Evolutionary conservation across 2,329 filamentous ascomycete genomes (phyloP).

Genomic region (Elsinoe necatrix): DNA sequence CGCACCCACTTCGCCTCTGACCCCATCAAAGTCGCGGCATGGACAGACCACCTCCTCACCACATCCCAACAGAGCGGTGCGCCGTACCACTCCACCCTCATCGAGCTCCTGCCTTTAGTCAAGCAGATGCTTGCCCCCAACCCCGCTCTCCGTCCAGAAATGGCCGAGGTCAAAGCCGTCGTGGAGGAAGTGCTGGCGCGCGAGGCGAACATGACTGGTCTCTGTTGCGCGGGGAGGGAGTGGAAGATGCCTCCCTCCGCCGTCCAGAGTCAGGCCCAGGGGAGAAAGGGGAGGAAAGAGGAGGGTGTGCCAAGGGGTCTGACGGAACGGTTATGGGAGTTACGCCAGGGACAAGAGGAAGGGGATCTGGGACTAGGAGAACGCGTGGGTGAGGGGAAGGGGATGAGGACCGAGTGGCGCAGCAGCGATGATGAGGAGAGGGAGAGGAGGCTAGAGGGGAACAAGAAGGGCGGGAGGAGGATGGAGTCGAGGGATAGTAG

Average conservation of each 20-base stretch:
- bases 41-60: constrained; percentile 39
- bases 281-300: neutral
- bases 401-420: neutral
- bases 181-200: constrained; percentile 25
- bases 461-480: neutral
- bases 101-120: constrained; percentile 34
- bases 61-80: constrained; percentile 13
- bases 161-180: constrained; percentile 34
- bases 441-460: neutral
- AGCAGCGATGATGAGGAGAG: neutral
- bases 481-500: neutral
- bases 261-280: neutral
- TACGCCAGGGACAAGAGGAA: neutral
- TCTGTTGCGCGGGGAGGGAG: constrained; percentile 26
- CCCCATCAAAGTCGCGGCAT: constrained; percentile 50
- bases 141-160: constrained; percentile 34
- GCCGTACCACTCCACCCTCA: constrained; percentile 26
- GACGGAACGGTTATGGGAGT: constrained; percentile 4
- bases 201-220: constrained; percentile 24
- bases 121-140: constrained; percentile 36
- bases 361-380: neutral
- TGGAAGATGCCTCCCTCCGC: constrained; percentile 19
- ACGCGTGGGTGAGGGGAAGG: neutral
- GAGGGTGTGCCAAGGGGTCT: neutral
- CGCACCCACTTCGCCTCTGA: constrained; percentile 60